These are phyloP conservation scores for Bassia scoparia DNA, from an alignment of 148 eudicot genomes.

Conservation along the genomic window DNA sequence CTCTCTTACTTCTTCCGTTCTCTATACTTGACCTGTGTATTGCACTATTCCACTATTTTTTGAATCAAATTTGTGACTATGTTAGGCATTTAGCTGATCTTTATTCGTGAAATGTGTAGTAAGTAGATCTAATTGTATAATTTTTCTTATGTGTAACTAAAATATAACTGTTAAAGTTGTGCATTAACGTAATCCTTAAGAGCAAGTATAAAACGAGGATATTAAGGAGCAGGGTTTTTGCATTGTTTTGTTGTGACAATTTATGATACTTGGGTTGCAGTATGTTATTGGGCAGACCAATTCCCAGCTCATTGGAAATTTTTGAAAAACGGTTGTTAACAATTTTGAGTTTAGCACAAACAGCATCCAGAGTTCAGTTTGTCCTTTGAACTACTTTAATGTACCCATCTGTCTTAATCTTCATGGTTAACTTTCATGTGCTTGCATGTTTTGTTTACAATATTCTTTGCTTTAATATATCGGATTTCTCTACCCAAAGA, in stretches of 20 bases:
- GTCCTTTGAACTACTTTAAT: neutral
- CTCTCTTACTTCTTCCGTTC: too few species aligned
- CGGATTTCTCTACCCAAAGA: too few species aligned
- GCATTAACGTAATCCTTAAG: too few species aligned
- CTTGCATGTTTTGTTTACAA: neutral
- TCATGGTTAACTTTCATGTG: neutral
- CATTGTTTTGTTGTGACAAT: neutral
- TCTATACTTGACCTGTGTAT: too few species aligned
- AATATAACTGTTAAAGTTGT: too few species aligned
- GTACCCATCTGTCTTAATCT: neutral
- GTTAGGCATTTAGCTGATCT: too few species aligned
- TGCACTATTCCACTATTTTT: too few species aligned
- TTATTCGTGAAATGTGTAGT: too few species aligned
- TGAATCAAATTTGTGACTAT: too few species aligned
- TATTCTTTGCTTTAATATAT: neutral
- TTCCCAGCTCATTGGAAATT: conserved; percentile 99
- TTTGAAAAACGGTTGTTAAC: conserved; percentile 91
- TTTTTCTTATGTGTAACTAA: too few species aligned
- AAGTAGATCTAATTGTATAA: too few species aligned
- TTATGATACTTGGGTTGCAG: conserved; percentile 33
- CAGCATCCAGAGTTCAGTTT: conserved; percentile 97
- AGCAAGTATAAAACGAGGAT: too few species aligned
- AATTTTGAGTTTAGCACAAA: conserved; percentile 99
- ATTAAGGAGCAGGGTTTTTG: neutral
- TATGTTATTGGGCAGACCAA: conserved; percentile 99